A percentile compares a stretch with the other conserved stretches of the same genome.
These are phyloP conservation scores for Phalaenopsis hybrid DNA, from an alignment of 116 monocot genomes.

Conservation along the genomic window DNA sequence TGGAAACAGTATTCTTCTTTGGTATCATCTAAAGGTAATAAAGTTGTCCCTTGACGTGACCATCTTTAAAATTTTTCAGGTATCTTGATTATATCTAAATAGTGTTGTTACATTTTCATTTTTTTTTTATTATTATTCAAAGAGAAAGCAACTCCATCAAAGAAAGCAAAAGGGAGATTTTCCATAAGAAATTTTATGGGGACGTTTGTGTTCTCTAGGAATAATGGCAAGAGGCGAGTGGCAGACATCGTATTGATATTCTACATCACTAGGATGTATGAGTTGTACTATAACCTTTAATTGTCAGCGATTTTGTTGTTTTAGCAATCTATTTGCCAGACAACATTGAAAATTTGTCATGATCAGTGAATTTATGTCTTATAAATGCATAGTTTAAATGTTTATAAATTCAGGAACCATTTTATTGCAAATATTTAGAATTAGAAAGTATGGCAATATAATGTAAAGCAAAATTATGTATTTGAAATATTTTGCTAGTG, in stretches of 20 bases:
- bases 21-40: conserved; percentile 1
- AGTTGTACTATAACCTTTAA: background rate
- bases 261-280: background rate
- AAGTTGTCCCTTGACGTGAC: background rate
- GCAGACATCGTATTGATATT: background rate
- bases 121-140: background rate
- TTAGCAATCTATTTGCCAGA: background rate
- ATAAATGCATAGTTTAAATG: background rate
- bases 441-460: too few relatives aligned
- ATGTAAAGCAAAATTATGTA: too few relatives aligned
- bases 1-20: background rate
- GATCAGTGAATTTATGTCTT: background rate
- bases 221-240: background rate
- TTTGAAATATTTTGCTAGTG: too few relatives aligned
- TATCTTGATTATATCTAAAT: background rate
- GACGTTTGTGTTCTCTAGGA: background rate
- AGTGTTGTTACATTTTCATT: background rate
- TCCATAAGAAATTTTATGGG: background rate
- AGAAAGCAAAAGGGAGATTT: background rate
- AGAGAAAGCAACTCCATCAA: background rate
- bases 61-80: background rate
- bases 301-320: background rate
- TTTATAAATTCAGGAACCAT: background rate
- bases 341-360: background rate
- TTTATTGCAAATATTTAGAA: too few relatives aligned